These are phyloP conservation scores for Vaccinium darrowii DNA, from an alignment of 148 eudicot genomes.

Conservation along the genomic window DNA sequence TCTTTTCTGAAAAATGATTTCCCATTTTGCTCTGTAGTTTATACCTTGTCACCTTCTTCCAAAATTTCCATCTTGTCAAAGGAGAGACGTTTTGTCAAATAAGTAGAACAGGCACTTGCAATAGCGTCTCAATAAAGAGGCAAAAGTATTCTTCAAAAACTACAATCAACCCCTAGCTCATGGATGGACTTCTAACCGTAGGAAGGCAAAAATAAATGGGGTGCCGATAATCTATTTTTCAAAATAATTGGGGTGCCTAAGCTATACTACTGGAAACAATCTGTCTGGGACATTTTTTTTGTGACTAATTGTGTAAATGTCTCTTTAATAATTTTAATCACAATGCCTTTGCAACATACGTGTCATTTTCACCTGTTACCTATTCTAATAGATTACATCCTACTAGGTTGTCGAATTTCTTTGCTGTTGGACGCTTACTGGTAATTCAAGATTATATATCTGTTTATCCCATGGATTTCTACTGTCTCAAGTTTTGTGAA, in stretches of 20 bases:
- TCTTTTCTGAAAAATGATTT: not conserved
- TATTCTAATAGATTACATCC: not conserved
- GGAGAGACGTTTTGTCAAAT: not conserved
- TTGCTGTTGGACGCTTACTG: not conserved
- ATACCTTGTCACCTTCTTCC: not conserved
- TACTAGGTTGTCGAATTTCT: not conserved
- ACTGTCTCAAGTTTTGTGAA: not conserved
- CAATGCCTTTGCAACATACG: not conserved
- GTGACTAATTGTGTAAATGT: not conserved
- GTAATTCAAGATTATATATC: not conserved
- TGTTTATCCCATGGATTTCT: not conserved
- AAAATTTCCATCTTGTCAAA: not conserved
- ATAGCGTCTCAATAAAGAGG: not conserved
- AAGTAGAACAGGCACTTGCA: not conserved
- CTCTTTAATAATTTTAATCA: not conserved
- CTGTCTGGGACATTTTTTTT: too few relatives aligned
- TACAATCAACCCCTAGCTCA: not conserved
- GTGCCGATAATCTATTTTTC: too few relatives aligned
- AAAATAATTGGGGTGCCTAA: too few relatives aligned
- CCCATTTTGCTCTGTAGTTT: not conserved
- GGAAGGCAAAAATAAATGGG: too few relatives aligned
- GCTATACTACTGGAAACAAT: too few relatives aligned
- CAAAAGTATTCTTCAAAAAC: not conserved
- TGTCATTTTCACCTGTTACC: not conserved
- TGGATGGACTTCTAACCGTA: too few relatives aligned